Evolutionary conservation across 2,329 filamentous ascomycete species (phyloP).

Genomic region (Penicillium janthinellum): DNA sequence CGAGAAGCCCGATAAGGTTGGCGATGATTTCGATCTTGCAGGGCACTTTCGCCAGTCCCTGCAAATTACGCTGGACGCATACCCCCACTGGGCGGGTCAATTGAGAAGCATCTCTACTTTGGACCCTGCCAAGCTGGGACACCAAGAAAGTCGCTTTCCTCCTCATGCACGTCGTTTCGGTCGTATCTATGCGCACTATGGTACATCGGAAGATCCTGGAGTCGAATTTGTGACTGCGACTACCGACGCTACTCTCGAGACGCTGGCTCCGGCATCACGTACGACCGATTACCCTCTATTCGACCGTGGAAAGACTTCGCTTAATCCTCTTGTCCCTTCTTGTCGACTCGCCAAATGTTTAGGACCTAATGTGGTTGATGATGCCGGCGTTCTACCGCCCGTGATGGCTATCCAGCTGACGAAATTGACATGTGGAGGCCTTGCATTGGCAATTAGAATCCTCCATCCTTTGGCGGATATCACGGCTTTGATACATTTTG

Average conservation of each 20-base stretch:
- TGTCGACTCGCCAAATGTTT: conserved; percentile 3
- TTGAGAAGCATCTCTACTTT: conserved; percentile 29
- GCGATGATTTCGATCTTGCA: conserved; percentile 7
- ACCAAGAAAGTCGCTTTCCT: conserved; percentile 6
- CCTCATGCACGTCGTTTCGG: conserved; percentile 31
- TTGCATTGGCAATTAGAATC: conserved; percentile 33
- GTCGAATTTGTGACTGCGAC: conserved; percentile 43
- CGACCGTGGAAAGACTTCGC: conserved; percentile 4
- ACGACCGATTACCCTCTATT: conserved; percentile 17
- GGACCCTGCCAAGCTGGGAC: neutral
- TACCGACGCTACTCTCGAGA: conserved; percentile 14
- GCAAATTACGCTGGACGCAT: conserved; percentile 17
- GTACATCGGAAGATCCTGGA: conserved; percentile 44
- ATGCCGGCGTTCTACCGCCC: conserved; percentile 2
- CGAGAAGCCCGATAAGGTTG: conserved; percentile 27
- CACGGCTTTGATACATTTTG: conserved; percentile 11
- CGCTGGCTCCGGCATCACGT: conserved; percentile 31
- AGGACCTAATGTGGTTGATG: neutral
- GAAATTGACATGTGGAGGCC: conserved; percentile 28
- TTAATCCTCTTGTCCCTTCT: conserved; percentile 3
- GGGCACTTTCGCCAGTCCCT: conserved; percentile 22
- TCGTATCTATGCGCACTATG: conserved; percentile 37
- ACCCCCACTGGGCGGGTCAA: conserved; percentile 48
- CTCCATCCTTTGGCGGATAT: conserved; percentile 16
- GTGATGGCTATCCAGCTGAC: conserved; percentile 16